phyloP scores from a whole-genome alignment of 768 basidiomycete genomes.

The Neoboletus brunneissimus region DNA sequence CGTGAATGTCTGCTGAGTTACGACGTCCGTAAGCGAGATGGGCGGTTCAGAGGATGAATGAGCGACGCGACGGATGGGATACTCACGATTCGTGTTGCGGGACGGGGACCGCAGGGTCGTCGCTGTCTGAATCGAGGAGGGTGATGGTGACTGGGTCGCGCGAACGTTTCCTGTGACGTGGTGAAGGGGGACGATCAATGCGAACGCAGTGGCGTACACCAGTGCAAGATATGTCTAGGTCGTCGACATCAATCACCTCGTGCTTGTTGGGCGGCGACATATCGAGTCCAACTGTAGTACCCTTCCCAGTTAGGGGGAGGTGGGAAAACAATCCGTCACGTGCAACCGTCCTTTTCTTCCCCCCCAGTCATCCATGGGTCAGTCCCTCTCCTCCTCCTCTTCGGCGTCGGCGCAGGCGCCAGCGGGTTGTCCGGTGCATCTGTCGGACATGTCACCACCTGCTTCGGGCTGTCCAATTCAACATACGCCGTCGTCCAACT shows the following conservation, averaged over 20 bases:
- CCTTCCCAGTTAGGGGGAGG: not conserved
- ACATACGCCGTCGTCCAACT: constrained; percentile 20
- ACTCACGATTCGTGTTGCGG: constrained; percentile 6
- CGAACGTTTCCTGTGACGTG: constrained; percentile 11
- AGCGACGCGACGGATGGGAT: not conserved
- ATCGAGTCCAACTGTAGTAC: not conserved
- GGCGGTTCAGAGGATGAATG: not conserved
- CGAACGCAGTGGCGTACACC: constrained; percentile 18
- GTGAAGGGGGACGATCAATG: constrained; percentile 13
- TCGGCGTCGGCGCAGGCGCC: not conserved
- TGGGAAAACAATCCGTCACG: constrained; percentile 15
- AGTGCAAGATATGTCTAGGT: constrained; percentile 17
- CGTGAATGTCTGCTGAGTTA: not conserved
- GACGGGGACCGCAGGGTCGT: constrained; percentile 1
- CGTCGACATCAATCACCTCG: constrained; percentile 30
- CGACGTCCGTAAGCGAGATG: not conserved
- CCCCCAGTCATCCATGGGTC: constrained; percentile 14
- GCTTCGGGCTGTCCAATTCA: constrained; percentile 43
- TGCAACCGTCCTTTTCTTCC: not conserved
- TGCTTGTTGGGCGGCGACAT: constrained; percentile 1
- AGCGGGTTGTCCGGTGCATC: constrained; percentile 13
- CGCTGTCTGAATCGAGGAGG: constrained; percentile 18
- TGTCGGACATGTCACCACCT: not conserved
- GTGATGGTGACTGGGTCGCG: constrained; percentile 8
- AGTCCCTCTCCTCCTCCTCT: constrained; percentile 12